Percentiles rank a stretch among this genome's conserved stretches.
Evolutionary conservation across 305 asterid genomes (phyloP).

Genomic region (Solanum chacoense): DNA sequence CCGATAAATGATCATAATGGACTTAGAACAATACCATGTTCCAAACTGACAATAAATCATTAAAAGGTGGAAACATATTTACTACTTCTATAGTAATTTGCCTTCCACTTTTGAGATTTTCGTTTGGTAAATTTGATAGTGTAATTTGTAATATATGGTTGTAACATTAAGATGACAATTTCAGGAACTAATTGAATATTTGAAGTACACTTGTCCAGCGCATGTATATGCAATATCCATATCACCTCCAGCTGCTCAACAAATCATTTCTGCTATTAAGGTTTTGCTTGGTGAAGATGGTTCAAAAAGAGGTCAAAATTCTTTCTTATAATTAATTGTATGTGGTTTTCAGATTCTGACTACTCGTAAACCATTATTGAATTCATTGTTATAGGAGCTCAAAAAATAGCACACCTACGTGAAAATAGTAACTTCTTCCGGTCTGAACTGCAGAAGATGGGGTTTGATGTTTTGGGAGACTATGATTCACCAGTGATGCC

Average conservation of each 20-base stretch:
- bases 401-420: slow-evolving; percentile 46
- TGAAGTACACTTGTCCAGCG: slow-evolving; percentile 11
- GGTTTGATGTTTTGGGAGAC: slow-evolving; percentile 69
- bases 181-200: slow-evolving; percentile 14
- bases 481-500: slow-evolving; percentile 78
- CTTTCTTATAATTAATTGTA: neutral
- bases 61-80: neutral
- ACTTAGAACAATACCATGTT: neutral
- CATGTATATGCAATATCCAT: slow-evolving; percentile 8
- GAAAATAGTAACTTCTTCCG: slow-evolving; percentile 67
- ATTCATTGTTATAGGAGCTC: slow-evolving; percentile 37
- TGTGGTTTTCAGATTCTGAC: neutral
- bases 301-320: slow-evolving; percentile 48
- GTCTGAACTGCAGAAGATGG: slow-evolving; percentile 69
- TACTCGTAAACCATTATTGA: neutral
- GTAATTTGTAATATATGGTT: neutral
- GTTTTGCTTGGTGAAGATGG: slow-evolving; percentile 80
- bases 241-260: slow-evolving; percentile 12
- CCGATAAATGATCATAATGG: neutral
- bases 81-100: neutral
- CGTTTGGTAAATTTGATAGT: neutral
- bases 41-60: neutral
- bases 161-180: neutral
- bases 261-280: slow-evolving; percentile 53
- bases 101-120: neutral